A percentile compares a stretch with the other conserved stretches of the same genome.
Conservation (phyloP, 1,139 yeast genomes). For the Geotrichum europaeum region DNA sequence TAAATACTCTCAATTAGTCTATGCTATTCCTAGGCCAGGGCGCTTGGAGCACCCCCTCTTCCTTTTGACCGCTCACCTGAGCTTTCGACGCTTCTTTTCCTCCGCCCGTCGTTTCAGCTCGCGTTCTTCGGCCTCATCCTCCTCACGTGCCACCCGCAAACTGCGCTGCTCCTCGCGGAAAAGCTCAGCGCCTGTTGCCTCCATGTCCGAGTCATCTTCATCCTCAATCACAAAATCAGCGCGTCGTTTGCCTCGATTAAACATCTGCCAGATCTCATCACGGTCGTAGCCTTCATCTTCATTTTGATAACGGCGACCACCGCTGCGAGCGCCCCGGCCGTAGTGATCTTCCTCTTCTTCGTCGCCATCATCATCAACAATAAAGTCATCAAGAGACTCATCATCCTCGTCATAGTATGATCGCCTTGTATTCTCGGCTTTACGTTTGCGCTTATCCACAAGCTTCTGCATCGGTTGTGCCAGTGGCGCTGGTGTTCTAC, state of each 20-base stretch:
- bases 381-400: conserved; percentile 34
- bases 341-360: conserved; percentile 22
- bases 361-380: conserved; percentile 34
- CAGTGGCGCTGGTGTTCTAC: conserved; percentile 27
- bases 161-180: conserved; percentile 73
- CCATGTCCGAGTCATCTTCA: conserved; percentile 78
- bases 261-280: conserved; percentile 85
- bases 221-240: conserved; percentile 42
- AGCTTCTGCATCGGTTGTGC: conserved; percentile 32
- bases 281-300: conserved; percentile 52
- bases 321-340: conserved; percentile 14
- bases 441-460: conserved; percentile 20
- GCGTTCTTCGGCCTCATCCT: conserved; percentile 58
- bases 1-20: no score
- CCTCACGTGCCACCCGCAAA: conserved; percentile 52
- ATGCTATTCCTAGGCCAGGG: no score
- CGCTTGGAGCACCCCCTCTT: no score
- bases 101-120: conserved; percentile 48
- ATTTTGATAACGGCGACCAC: conserved; percentile 1
- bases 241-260: conserved; percentile 58
- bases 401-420: conserved; percentile 27
- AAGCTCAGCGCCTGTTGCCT: conserved; percentile 85
- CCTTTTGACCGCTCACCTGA: background rate
- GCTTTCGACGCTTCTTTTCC: conserved; percentile 36
- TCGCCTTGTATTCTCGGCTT: conserved; percentile 6